These are phyloP conservation scores for Neurospora sp. DNA, from an alignment of 495 filamentous ascomycete genomes.

Conservation along the genomic window DNA sequence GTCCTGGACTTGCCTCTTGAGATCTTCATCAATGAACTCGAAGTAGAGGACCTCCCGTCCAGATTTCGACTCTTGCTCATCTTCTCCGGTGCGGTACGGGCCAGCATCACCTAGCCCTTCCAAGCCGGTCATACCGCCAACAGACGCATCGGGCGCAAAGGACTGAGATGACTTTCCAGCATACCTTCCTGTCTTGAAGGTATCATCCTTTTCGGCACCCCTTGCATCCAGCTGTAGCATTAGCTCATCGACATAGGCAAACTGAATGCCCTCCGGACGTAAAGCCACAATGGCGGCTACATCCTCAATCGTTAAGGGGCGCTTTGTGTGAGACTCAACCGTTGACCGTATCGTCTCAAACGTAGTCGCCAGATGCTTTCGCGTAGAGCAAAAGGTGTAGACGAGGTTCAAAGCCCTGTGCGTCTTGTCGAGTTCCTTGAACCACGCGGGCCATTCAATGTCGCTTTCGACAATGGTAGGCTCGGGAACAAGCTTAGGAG, in stretches of 20 bases:
- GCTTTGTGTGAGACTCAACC: constrained; percentile 73
- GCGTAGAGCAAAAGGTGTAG: constrained; percentile 87
- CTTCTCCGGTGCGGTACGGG: neutral
- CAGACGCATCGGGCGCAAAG: constrained; percentile 37
- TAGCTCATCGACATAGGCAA: constrained; percentile 78
- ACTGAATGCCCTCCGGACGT: constrained; percentile 64
- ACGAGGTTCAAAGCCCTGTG: constrained; percentile 84
- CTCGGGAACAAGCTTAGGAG: neutral
- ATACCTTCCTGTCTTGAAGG: constrained; percentile 35
- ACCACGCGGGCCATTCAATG: constrained; percentile 59
- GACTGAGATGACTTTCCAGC: constrained; percentile 25
- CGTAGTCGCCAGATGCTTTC: constrained; percentile 84
- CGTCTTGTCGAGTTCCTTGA: constrained; percentile 62
- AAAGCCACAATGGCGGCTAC: constrained; percentile 73
- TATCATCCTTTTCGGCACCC: constrained; percentile 48
- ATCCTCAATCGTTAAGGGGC: constrained; percentile 60
- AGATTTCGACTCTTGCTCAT: constrained; percentile 22
- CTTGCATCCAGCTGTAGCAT: constrained; percentile 67
- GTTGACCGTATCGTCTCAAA: constrained; percentile 78
- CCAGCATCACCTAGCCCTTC: constrained; percentile 21
- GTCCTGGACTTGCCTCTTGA: constrained; percentile 68
- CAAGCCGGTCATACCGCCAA: constrained; percentile 37
- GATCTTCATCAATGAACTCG: constrained; percentile 84
- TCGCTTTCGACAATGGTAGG: neutral
- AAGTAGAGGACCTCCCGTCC: constrained; percentile 68